phyloP scores from a whole-genome alignment of 2,329 filamentous ascomycete genomes.

The Verticillium tricorpus region DNA sequence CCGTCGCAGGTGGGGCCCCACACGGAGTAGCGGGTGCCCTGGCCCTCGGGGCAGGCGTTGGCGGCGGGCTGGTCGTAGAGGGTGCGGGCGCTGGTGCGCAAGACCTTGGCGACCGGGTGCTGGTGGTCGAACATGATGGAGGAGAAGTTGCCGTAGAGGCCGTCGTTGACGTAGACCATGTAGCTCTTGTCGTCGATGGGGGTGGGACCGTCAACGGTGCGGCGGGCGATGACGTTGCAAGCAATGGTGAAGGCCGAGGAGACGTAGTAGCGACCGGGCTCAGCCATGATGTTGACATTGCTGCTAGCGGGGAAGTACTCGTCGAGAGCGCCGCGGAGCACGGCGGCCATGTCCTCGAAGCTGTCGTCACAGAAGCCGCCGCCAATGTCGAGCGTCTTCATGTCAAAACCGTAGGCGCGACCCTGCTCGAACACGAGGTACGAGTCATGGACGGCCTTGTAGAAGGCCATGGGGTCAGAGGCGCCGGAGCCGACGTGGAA shows the following conservation, averaged over 20 bases:
- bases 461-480: constrained; percentile 86
- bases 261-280: constrained; percentile 96
- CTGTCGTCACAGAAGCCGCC: constrained; percentile 89
- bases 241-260: constrained; percentile 90
- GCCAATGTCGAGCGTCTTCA: constrained; percentile 89
- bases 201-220: constrained; percentile 71
- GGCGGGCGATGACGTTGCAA: constrained; percentile 92
- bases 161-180: constrained; percentile 98
- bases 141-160: constrained; percentile 96
- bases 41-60: constrained; percentile 37
- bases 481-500: constrained; percentile 98
- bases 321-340: constrained; percentile 76
- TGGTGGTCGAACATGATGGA: constrained; percentile 99
- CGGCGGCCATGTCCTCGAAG: constrained; percentile 84
- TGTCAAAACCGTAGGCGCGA: constrained; percentile 66
- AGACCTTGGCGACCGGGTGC: constrained; percentile 77
- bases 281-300: constrained; percentile 81
- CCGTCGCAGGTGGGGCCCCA: constrained; percentile 98
- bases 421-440: constrained; percentile 86
- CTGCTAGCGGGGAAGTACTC: constrained; percentile 74
- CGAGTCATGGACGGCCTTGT: constrained; percentile 87
- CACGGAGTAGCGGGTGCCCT: constrained; percentile 80
- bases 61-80: constrained; percentile 53
- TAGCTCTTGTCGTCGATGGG: constrained; percentile 67
- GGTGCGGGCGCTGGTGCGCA: constrained; percentile 57